phyloP scores from a whole-genome alignment of 75 land plant species.

The Gnetum montanum region DNA sequence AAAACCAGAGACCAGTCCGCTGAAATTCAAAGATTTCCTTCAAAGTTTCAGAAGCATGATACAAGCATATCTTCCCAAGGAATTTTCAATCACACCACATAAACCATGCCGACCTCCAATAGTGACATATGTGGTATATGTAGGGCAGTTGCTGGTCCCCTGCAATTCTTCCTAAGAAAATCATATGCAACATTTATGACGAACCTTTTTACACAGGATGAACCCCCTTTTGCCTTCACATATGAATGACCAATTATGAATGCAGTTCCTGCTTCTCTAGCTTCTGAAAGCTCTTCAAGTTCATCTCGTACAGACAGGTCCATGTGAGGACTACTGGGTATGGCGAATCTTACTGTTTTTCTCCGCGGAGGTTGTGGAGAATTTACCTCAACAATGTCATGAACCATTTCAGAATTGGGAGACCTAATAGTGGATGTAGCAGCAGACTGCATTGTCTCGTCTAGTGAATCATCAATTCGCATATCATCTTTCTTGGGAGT shows the following conservation, averaged over 20 bases:
- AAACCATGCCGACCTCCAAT: constrained; percentile 78
- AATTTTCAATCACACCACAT: constrained; percentile 30
- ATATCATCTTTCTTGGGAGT: constrained; percentile 18
- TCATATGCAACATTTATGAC: constrained; percentile 53
- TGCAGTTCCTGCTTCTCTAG: constrained; percentile 64
- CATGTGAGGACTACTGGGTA: constrained; percentile 42
- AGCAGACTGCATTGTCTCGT: constrained; percentile 5
- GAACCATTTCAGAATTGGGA: not conserved
- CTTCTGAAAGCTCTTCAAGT: constrained; percentile 41
- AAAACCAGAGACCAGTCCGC: no score
- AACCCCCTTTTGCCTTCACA: constrained; percentile 60
- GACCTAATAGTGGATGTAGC: constrained; percentile 3
- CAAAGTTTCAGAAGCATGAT: not conserved
- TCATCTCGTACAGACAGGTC: constrained; percentile 30
- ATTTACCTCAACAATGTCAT: constrained; percentile 15
- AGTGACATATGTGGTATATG: constrained; percentile 52
- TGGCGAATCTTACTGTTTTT: constrained; percentile 41
- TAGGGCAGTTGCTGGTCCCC: constrained; percentile 41
- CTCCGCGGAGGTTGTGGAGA: constrained; percentile 15
- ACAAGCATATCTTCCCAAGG: no score
- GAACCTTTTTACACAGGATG: constrained; percentile 49
- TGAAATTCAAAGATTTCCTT: no score
- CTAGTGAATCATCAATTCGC: constrained; percentile 15
- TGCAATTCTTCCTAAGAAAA: constrained; percentile 67
- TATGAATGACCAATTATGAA: constrained; percentile 63